Conservation (phyloP, 2,329 filamentous ascomycete species). For the Arthrobotrys entomopaga region DNA sequence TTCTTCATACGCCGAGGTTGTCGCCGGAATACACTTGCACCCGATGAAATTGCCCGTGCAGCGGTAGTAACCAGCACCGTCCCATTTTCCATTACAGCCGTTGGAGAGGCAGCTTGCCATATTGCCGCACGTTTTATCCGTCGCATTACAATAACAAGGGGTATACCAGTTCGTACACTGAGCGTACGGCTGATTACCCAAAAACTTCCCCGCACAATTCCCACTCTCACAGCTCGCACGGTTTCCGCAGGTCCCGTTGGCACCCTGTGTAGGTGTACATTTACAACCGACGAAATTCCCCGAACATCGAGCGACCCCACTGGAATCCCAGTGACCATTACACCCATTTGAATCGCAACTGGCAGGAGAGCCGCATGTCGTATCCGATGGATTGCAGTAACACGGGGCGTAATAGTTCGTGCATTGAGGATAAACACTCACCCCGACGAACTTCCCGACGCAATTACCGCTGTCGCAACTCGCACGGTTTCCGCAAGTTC, state of each 20-base stretch:
- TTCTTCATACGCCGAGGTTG: too few species aligned
- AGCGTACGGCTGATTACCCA: constrained; percentile 12
- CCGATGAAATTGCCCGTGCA: constrained; percentile 3
- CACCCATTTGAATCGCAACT: constrained; percentile 14
- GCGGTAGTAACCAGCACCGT: neutral
- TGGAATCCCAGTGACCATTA: constrained; percentile 6
- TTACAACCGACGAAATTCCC: constrained; percentile 4
- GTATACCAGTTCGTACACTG: constrained; percentile 22
- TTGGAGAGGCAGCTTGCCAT: constrained; percentile 1
- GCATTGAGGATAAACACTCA: neutral
- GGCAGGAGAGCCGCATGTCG: constrained; percentile 6
- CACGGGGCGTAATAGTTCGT: constrained; percentile 14
- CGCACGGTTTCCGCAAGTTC: neutral
- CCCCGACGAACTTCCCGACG: constrained; percentile 6
- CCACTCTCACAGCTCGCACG: neutral
- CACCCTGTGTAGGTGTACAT: constrained; percentile 13
- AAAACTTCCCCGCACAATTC: neutral
- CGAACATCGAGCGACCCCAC: neutral
- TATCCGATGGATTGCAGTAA: constrained; percentile 13
- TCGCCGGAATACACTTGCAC: too few species aligned
- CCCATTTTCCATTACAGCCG: constrained; percentile 27
- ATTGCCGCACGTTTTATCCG: constrained; percentile 20
- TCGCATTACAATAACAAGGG: constrained; percentile 17
- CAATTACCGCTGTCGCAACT: constrained; percentile 27
- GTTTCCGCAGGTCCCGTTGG: constrained; percentile 3